Base-by-base conservation (phyloP, 352 stramenopile species). In the Pythium dissimile region DNA sequence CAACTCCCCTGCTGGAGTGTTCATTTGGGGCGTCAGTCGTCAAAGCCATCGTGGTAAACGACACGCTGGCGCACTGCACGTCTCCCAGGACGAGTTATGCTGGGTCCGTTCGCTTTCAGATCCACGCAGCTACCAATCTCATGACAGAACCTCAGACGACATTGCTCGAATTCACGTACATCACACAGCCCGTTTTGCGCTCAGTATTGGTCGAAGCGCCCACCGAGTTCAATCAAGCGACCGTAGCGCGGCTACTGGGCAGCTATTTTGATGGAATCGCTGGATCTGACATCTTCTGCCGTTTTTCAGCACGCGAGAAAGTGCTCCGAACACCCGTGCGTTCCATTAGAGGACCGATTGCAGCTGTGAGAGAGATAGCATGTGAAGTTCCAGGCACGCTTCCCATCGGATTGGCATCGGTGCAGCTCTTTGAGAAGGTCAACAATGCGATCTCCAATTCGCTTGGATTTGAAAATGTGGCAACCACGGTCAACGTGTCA, bases 21-120 rank as follows among this genome's bases (percentile, higher is more conserved):
- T 57, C 54, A 12, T 73, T 77, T 56, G 69, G 69, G 20, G 34
- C 23, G 31, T 32, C 30, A 1, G 6, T 15, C 8, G 56, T 66
- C 5, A 1, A 10, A 20, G 67, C 57, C 12, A 57, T 45, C 4
- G 26, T 62, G 3, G 20, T 65, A 2, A 72, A 72, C n/a, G 32
- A 48, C 1, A 44, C 59, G 3, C 16, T 41, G 0, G 26, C 60
- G 27, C 45, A 66, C 12, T 65, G 58, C 13, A 2, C 28, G 5
- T 31, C 49, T 2, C 58, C 58, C 5, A 23, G 41, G 20, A 26
- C 27, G 10, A 13, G 3, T 6, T n/a, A 23, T 4, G 26, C 28
- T 12, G n/a, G 32, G 4, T 2, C 23, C 0, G 58, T 65, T 13
- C 58, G 20, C 2, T 65, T 65, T 31, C 41, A 43, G 15, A 16